Evolutionary conservation across 116 monocot species (phyloP), one percentile per base, ranked within the genome.

Genomic region (Dioscorea cayenensis): DNA sequence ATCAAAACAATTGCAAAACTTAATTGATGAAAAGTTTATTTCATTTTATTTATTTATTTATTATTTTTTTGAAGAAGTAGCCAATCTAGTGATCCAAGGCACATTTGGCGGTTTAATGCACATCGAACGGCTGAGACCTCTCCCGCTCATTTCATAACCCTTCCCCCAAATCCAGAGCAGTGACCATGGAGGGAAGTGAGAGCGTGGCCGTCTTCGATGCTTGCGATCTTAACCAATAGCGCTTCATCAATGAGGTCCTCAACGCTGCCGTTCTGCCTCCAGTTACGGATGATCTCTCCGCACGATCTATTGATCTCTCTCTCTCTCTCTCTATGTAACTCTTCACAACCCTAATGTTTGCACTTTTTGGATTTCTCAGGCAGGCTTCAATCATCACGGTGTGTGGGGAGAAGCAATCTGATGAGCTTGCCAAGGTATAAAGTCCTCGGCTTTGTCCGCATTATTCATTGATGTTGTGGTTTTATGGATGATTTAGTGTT

Each of bases 181-280:
- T 1, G 52, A 4, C 58, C 2, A 82, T 84, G 89, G 89, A 86
- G 73, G 80, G 75, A 20, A 73, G 81, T 73, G 77, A 84, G 80
- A 77, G 78, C 63, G 90, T 84, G 65, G 80, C 77, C 58, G 77
- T 80, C 48, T 93, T 87, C 85, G 78, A 81, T 5, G 73, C 85
- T 4, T 21, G 67, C 62, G 66, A 76, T 17, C 77, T 90, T 61
- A 90, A 90, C 55, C 88, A 88, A 3, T 81, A 82, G 79, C 68
- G 69, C 60, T 86, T 95, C 78, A 32, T 95, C 75, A 86, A 95
- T 76, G 84, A 86, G 29, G 65, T 86, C 72, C 86, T 89, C 67
- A 88, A 91, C 81, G 28, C 72, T 65, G 75, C 84, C 70, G 14
- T 83, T 69, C 80, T 80, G 27, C 84, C 72, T 80, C 61, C 82